These are phyloP conservation scores for Stromatinia cepivora DNA, from an alignment of 2,329 filamentous ascomycete species.

Conservation along the genomic window DNA sequence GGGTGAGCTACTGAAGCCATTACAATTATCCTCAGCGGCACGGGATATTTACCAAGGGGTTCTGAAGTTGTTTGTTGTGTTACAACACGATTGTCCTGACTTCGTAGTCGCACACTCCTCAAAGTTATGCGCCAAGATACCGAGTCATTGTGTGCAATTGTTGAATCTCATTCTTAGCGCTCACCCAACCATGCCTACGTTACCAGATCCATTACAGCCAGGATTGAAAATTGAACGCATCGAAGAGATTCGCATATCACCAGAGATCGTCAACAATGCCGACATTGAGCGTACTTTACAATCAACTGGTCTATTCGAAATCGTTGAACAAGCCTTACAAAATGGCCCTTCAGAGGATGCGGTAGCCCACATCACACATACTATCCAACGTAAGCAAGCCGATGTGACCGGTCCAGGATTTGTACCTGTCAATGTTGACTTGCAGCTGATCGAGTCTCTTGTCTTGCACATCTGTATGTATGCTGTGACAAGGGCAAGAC, in stretches of 20 bases:
- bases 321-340: conserved; percentile 60
- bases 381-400: conserved; percentile 60
- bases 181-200: conserved; percentile 69
- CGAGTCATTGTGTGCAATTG: conserved; percentile 80
- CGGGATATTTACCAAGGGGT: conserved; percentile 85
- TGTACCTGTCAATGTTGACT: conserved; percentile 66
- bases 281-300: conserved; percentile 56
- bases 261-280: conserved; percentile 63
- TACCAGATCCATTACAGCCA: conserved; percentile 70
- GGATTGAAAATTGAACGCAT: conserved; percentile 75
- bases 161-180: conserved; percentile 86
- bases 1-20: conserved; percentile 74
- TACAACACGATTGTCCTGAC: conserved; percentile 93
- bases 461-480: conserved; percentile 79
- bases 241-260: conserved; percentile 70
- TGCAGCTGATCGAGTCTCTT: conserved; percentile 73
- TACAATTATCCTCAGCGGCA: conserved; percentile 65
- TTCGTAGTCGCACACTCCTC: conserved; percentile 88
- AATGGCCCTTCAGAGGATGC: conserved; percentile 68
- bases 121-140: conserved; percentile 76
- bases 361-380: conserved; percentile 73
- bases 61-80: conserved; percentile 76
- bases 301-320: conserved; percentile 55
- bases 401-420: conserved; percentile 66
- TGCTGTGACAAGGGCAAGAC: conserved; percentile 60